Percentiles rank a stretch among this genome's conserved stretches.
Conservation (phyloP, 1,284 basidiomycete genomes). For the Trametes versicolor region DNA sequence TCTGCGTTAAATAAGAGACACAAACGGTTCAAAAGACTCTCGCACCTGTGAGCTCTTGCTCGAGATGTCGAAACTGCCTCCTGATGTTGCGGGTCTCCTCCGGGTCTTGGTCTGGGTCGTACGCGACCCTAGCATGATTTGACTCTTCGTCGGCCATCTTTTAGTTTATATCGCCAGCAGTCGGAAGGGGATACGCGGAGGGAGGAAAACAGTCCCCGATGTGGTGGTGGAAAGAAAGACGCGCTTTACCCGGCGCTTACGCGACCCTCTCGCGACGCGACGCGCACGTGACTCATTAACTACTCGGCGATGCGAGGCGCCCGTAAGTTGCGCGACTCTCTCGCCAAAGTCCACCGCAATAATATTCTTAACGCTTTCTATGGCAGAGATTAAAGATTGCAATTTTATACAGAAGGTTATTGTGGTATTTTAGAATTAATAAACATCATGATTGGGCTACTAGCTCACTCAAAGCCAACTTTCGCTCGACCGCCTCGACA, state of each 20-base stretch:
- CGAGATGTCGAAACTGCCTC: conserved; percentile 73
- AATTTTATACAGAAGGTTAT: too few relatives aligned
- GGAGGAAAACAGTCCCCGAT: not conserved
- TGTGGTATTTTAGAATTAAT: too few relatives aligned
- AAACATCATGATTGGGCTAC: too few relatives aligned
- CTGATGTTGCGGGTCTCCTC: conserved; percentile 78
- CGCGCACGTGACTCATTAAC: conserved; percentile 19
- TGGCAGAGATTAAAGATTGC: too few relatives aligned
- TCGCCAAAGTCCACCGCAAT: too few relatives aligned
- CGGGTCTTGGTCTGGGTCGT: conserved; percentile 83
- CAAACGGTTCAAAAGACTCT: not conserved
- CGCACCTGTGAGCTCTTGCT: conserved; percentile 69
- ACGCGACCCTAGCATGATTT: conserved; percentile 45
- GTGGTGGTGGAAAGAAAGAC: conserved; percentile 13
- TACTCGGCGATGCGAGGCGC: not conserved
- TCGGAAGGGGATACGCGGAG: too few relatives aligned
- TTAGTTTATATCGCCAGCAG: too few relatives aligned
- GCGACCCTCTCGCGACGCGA: conserved; percentile 22
- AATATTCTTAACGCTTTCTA: too few relatives aligned
- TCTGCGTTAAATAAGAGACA: not conserved
- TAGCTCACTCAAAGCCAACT: not conserved
- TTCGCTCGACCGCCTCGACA: conserved; percentile 3
- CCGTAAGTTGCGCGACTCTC: too few relatives aligned
- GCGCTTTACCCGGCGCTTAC: conserved; percentile 2
- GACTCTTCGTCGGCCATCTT: conserved; percentile 22